Evolutionary conservation across 768 basidiomycete species (phyloP).

Genomic region (Lentinus brumalis): DNA sequence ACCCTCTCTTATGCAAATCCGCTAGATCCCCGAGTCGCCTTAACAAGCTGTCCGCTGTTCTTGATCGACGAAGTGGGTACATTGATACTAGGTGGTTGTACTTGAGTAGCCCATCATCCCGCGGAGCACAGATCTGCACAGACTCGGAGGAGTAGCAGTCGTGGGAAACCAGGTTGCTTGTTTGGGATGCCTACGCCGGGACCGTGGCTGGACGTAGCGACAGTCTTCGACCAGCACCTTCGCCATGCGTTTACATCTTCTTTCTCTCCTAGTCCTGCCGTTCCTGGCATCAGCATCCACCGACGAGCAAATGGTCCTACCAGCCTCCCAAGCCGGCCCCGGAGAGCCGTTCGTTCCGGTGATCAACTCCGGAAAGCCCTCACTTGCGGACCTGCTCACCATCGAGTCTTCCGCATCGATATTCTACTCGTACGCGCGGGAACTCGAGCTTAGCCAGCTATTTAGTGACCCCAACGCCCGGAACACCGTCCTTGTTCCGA

Average conservation of each 20-base stretch:
- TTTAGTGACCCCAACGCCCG: conserved; percentile 39
- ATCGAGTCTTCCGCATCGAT: conserved; percentile 76
- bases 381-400: conserved; percentile 75
- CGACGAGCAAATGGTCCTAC: conserved; percentile 31
- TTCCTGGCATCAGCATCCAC: conserved; percentile 34
- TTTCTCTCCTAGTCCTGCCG: conserved; percentile 34
- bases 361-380: conserved; percentile 48
- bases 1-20: too few species aligned
- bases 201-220: background rate
- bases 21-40: too few species aligned
- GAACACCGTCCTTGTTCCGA: conserved; percentile 75
- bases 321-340: conserved; percentile 17
- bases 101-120: too few species aligned
- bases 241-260: conserved; percentile 25
- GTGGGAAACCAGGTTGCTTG: too few species aligned
- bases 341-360: conserved; percentile 36
- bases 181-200: background rate
- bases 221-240: background rate
- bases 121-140: too few species aligned
- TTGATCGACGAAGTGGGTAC: too few species aligned
- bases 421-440: conserved; percentile 82
- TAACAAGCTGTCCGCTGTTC: too few species aligned
- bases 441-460: conserved; percentile 57
- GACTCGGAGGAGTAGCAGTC: too few species aligned
- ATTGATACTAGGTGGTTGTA: too few species aligned